Base-by-base conservation (phyloP, 1,284 basidiomycete species). In the Tylopilus orsonianus region DNA sequence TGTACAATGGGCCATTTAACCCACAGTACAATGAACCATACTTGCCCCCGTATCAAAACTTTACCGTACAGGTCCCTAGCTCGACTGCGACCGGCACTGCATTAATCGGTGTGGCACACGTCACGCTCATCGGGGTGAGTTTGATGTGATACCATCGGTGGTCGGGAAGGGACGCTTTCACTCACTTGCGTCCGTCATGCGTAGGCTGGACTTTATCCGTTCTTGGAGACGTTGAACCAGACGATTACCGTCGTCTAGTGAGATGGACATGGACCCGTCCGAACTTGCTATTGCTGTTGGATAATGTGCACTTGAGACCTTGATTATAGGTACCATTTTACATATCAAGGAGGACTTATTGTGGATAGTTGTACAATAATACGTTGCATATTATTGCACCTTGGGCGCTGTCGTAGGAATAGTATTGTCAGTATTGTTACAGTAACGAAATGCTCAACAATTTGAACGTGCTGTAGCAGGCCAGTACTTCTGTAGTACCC, bases 21-120 rank as follows among this genome's bases (percentile, higher is more conserved):
- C 65, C 62, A 0, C 30, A 51, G 29, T 56, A 41, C 27, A 41
- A 65, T 14, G 62, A 55, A 18, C 0, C 6, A 1, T n/a, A 51
- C 30, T 12, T 42, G 16, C 54, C 64, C 2, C 62, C 65, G 6
- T 67, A 66, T 34, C 30, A 67, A 12, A 67, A 64, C 43, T 55
- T 67, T 12, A 56, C 57, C 0, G 54, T 67, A 1, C 51, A 55
- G 19, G 24, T 64, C 4, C 63, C 62, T 1, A 46, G 37, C 19
- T 23, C 20, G 12, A 0, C 35, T 24, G 0, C 46, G 3, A 0
- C 13, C 13, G 62, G 62, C 3, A 46, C 54, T 36, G 61, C 61
- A n/a, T 26, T 42, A 37, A 37, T 64, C 35, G 55, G 50, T 14
- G 60, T 66, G n/a, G 46, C 39, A 5, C 62, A 64, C 33, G 3